phyloP scores from a whole-genome alignment of 176 grass and related monocot genomes.

The Triticum timopheevii region DNA sequence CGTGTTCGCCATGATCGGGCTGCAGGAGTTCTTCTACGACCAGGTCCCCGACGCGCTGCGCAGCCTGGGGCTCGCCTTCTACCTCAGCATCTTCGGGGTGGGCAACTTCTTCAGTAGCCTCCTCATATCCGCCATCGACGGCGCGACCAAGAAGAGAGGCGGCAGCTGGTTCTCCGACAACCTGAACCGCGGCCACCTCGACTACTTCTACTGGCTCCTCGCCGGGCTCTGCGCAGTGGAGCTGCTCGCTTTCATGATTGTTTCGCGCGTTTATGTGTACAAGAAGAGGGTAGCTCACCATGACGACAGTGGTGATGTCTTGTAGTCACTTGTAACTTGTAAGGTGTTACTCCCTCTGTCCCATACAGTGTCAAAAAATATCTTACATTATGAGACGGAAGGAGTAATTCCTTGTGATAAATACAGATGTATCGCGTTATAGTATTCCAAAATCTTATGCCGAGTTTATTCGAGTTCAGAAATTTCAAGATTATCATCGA shows the following conservation, averaged over 20 bases:
- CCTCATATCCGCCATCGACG: slow-evolving; percentile 48
- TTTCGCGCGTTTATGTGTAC: slow-evolving; percentile 21
- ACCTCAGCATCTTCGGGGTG: slow-evolving; percentile 43
- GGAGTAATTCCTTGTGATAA: no score
- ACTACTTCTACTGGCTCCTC: slow-evolving; percentile 68
- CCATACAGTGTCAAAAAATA: no score
- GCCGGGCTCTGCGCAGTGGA: slow-evolving; percentile 36
- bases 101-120: slow-evolving; percentile 44
- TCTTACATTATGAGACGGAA: no score
- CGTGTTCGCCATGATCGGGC: slow-evolving; percentile 72
- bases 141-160: slow-evolving; percentile 36
- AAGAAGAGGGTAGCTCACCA: slow-evolving; percentile 13
- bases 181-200: slow-evolving; percentile 34
- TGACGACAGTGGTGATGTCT: neutral
- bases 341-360: no score
- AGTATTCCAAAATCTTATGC: no score
- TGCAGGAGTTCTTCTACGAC: slow-evolving; percentile 98
- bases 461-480: no score
- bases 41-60: slow-evolving; percentile 61
- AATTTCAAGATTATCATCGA: no score
- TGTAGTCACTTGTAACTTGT: no score
- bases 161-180: slow-evolving; percentile 40
- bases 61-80: slow-evolving; percentile 47
- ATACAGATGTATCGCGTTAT: no score
- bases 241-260: slow-evolving; percentile 5